Conservation (phyloP, 176 grass and related monocot species). For the Musa acuminata region DNA sequence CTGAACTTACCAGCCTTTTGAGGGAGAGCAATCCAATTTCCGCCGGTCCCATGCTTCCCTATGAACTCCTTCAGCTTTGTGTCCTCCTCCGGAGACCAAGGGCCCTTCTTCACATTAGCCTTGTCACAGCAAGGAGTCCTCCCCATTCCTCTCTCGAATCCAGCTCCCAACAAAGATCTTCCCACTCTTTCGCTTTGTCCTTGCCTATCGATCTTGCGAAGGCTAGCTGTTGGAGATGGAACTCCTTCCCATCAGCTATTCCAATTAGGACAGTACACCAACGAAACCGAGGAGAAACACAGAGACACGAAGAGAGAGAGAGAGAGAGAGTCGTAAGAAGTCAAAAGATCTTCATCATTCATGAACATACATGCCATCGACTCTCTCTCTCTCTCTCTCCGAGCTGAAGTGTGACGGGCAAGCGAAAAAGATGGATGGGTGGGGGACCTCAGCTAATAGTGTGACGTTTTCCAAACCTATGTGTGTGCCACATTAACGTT, state of each 20-base stretch:
- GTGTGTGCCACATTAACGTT: too few species aligned
- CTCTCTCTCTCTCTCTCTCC: too few species aligned
- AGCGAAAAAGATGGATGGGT: too few species aligned
- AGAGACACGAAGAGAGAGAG: neutral
- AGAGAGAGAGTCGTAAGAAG: neutral
- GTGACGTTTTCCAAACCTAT: too few species aligned
- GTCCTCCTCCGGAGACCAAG: conserved; percentile 14
- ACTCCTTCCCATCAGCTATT: neutral
- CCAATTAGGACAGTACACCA: neutral
- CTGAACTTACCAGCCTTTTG: neutral
- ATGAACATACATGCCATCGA: too few species aligned
- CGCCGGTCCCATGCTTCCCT: conserved; percentile 5
- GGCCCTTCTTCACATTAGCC: conserved; percentile 5
- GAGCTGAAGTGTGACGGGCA: too few species aligned
- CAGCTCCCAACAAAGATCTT: too few species aligned
- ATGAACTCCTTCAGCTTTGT: conserved; percentile 10
- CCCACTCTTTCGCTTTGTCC: too few species aligned
- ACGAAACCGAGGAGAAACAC: neutral
- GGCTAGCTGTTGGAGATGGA: neutral
- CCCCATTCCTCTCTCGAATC: conserved; percentile 1
- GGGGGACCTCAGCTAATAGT: too few species aligned
- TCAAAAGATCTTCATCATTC: too few species aligned
- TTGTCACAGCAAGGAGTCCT: conserved; percentile 16
- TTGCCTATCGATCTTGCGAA: too few species aligned
- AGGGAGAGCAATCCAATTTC: conserved; percentile 14